Evolutionary conservation across 306 rosid species (phyloP), one percentile per base, ranked within the genome.

Genomic region (Notholithocarpus densiflorus): DNA sequence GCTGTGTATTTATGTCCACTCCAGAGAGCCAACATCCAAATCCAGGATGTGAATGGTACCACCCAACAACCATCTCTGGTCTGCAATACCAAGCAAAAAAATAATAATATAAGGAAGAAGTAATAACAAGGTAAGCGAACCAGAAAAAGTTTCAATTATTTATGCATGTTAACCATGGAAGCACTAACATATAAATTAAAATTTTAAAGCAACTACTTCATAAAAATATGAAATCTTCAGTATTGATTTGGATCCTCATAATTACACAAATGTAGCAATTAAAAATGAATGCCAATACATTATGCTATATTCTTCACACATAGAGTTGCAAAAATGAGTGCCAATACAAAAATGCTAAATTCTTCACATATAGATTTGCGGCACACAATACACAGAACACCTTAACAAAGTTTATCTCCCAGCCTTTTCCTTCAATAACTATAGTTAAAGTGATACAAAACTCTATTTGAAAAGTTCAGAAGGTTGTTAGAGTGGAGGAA

Each of bases 21-120:
- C 98, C 98, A 80, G 98, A 94, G 60, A 94, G 95, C 98, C 98
- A 94, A 80, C 98, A 94, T 73, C 98, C 98, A 77, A 94, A 94
- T 73, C 97, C 98, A 80, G 97, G 98, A 92, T 94, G 98, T 0
- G 98, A 94, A 84, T 94, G 98, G 78, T 94, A 94, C 98, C 97
- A 94, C 4, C 98, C 98, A 1, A 92, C 97, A 82, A 94, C 98
- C 98, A 94, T 94, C 93, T 94, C 97, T 2, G 97, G 97, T 76
- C 98, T 92, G 88, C 75, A 85, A 81, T 68, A 75, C 59, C 69
- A 66, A 3, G 21, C 2, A 52, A 72, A 75, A 72, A 62, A 59
- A 32, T 52, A 70, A 61, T 24, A 43, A 48, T 14, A 17, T 12
- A 37, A 79, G 32, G 68, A 20, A 54, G 65, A 62, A 24, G n/a